A percentile compares a stretch with the other conserved stretches of the same genome.
phyloP scores from a whole-genome alignment of 2,329 filamentous ascomycete species.

The Aspergillus piperis region DNA sequence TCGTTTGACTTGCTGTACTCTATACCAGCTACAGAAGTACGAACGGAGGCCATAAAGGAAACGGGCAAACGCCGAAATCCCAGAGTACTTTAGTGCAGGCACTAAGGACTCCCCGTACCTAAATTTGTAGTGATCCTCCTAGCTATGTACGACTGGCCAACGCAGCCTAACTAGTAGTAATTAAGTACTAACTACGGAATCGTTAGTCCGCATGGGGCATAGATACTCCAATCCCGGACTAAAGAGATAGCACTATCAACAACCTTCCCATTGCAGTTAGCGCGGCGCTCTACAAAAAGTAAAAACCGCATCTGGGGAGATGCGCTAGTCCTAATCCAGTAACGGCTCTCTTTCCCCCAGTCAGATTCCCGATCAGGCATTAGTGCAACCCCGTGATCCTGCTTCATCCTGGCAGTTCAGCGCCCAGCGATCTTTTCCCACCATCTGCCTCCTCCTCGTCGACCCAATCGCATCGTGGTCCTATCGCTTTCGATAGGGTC shows the following conservation, averaged over 20 bases:
- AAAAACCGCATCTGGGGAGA: slow-evolving; percentile 9
- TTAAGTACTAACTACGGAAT: no score
- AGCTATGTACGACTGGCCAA: no score
- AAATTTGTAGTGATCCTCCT: no score
- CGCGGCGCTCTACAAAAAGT: not conserved
- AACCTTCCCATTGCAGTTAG: slow-evolving; percentile 13
- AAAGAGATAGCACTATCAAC: slow-evolving; percentile 10
- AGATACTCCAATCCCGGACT: not conserved
- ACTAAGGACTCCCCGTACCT: no score
- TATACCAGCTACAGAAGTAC: no score
- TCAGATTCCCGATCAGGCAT: slow-evolving; percentile 16
- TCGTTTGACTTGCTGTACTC: no score
- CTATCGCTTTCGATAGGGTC: not conserved
- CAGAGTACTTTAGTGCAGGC: no score
- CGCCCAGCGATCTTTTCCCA: not conserved
- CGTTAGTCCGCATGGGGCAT: not conserved
- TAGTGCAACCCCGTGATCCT: slow-evolving; percentile 31
- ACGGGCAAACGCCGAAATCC: no score
- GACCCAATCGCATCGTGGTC: not conserved
- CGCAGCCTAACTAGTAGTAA: no score
- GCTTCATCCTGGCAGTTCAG: slow-evolving; percentile 16
- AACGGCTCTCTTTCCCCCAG: slow-evolving; percentile 13
- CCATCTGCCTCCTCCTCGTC: slow-evolving; percentile 7
- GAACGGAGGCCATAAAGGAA: no score
- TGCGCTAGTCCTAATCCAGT: slow-evolving; percentile 25